Evolutionary conservation across 2,329 filamentous ascomycete genomes (phyloP).

Genomic region (Blastomyces parvus): DNA sequence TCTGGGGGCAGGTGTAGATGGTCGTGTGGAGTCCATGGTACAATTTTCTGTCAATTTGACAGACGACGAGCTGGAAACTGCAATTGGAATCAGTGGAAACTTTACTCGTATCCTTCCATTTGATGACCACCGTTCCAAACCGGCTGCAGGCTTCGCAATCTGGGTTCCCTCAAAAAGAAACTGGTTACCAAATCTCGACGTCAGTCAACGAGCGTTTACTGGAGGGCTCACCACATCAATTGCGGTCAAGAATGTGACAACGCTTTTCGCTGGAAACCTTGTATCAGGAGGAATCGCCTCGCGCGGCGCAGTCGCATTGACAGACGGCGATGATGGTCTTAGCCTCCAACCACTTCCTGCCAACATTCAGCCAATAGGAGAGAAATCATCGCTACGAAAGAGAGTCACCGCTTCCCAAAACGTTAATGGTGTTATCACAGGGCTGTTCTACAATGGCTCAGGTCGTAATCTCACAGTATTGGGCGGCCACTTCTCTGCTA

Average conservation of each 20-base stretch:
- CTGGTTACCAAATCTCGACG: conserved; percentile 73
- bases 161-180: conserved; percentile 81
- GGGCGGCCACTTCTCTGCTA: conserved; percentile 74
- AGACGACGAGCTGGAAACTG: conserved; percentile 55
- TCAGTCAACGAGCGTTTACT: conserved; percentile 54
- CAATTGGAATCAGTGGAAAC: conserved; percentile 68
- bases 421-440: conserved; percentile 26
- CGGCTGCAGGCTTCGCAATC: conserved; percentile 68
- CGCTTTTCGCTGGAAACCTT: conserved; percentile 73
- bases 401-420: conserved; percentile 26
- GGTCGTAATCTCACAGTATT: conserved; percentile 68
- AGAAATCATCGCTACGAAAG: conserved; percentile 19
- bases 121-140: conserved; percentile 49
- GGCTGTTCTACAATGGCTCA: conserved; percentile 15
- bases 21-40: conserved; percentile 63
- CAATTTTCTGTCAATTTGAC: conserved; percentile 72
- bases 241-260: conserved; percentile 44
- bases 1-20: conserved; percentile 78
- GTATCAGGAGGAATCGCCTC: conserved; percentile 64
- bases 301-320: conserved; percentile 61
- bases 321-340: conserved; percentile 25
- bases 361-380: conserved; percentile 34
- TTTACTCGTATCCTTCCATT: conserved; percentile 58
- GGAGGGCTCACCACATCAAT: conserved; percentile 65
- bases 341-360: conserved; percentile 38